These are phyloP conservation scores for Citrus sinensis DNA, from an alignment of 345 rosid species.

Conservation along the genomic window DNA sequence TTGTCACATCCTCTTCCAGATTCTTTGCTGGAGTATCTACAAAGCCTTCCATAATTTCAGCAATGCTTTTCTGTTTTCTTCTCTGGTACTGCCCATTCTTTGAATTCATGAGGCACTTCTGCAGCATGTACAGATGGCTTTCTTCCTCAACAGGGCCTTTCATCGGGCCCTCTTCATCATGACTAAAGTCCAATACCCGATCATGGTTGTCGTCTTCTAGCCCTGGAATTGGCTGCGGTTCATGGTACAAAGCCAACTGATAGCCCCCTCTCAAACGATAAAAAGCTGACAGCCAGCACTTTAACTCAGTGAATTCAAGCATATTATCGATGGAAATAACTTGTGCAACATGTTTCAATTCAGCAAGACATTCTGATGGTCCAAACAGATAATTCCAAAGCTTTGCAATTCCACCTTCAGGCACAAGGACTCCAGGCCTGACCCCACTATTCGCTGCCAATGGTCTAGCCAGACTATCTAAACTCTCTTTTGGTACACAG, in stretches of 20 bases:
- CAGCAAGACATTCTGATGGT: constrained; percentile 44
- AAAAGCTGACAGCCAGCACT: constrained; percentile 70
- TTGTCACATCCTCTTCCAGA: constrained; percentile 19
- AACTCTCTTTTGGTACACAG: constrained; percentile 41
- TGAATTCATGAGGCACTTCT: constrained; percentile 33
- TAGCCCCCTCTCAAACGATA: constrained; percentile 46
- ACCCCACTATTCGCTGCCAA: constrained; percentile 64
- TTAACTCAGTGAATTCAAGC: constrained; percentile 52
- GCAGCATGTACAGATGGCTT: constrained; percentile 22
- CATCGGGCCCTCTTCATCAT: constrained; percentile 27
- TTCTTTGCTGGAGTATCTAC: constrained; percentile 24
- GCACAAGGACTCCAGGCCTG: constrained; percentile 61
- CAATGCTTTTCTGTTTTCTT: constrained; percentile 83
- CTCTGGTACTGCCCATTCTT: constrained; percentile 39
- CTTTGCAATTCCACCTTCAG: constrained; percentile 48
- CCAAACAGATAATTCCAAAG: constrained; percentile 42
- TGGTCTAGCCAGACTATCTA: constrained; percentile 31
- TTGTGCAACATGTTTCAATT: constrained; percentile 45
- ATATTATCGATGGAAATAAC: constrained; percentile 27
- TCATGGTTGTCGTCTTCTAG: constrained; percentile 55
- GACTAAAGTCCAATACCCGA: constrained; percentile 20
- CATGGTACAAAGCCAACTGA: constrained; percentile 42
- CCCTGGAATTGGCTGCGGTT: constrained; percentile 54
- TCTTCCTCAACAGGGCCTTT: constrained; percentile 47
- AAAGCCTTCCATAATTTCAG: constrained; percentile 60